These are phyloP conservation scores for Lentinula edodes DNA, from an alignment of 768 basidiomycete species.

Conservation along the genomic window DNA sequence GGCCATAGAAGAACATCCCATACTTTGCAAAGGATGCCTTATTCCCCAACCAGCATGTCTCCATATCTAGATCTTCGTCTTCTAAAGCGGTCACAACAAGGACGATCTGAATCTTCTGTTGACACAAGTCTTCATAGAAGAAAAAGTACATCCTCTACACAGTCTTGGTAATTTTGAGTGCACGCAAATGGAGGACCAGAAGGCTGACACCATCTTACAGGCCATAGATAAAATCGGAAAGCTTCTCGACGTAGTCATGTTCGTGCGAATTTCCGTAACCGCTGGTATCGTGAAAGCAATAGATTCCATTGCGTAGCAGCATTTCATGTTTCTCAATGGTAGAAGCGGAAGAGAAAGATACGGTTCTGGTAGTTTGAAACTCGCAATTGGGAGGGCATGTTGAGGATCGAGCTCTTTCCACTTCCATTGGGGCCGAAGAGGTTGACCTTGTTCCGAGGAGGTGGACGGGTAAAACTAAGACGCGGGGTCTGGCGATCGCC, in stretches of 20 bases:
- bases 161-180: conserved; percentile 28
- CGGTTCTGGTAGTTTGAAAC: no score
- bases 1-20: conserved; percentile 22
- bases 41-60: conserved; percentile 25
- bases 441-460: neutral
- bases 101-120: conserved; percentile 29
- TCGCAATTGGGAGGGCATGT: conserved; percentile 26
- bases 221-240: conserved; percentile 17
- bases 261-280: no score
- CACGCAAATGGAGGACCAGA: conserved; percentile 34
- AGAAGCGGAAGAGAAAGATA: no score
- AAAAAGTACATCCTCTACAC: conserved; percentile 32
- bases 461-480: neutral
- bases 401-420: conserved; percentile 36
- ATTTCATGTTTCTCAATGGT: no score
- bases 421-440: neutral
- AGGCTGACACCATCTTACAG: conserved; percentile 29
- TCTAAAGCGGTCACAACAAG: conserved; percentile 34
- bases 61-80: conserved; percentile 21
- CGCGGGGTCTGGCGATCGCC: no score
- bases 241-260: conserved; percentile 18
- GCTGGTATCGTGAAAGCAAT: no score
- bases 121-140: conserved; percentile 31
- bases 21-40: conserved; percentile 16
- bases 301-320: no score